Base-by-base conservation (phyloP, 805 yeast genomes). In the Lipomyces orientalis region DNA sequence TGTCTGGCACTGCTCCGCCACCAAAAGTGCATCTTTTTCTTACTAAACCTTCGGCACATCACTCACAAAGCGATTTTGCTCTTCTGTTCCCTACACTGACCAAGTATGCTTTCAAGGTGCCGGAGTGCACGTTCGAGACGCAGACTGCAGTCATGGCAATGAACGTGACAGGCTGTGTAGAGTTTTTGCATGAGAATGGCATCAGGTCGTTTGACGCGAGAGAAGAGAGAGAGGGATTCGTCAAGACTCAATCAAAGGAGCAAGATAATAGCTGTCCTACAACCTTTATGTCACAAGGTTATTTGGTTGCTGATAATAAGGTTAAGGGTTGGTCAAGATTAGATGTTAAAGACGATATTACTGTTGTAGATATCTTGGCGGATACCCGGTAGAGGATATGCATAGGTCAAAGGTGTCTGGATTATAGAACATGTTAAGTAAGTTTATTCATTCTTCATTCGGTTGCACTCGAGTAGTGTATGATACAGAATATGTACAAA, bases 1-100 rank as follows among this genome's bases (percentile, higher is more conserved):
- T 57, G 22, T 16, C 46, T 10, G 51, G 62, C 19, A 19, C 49
- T 43, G 25, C 61, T 16, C 64, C 64, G 4, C 67, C 64, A 19
- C 54, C 16, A 9, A 25, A 61, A 54, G 43, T 46, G 14, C 64
- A 58, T 34, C 55, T 71, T 25, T 71, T 68, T 34, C 59, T 68
- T 1, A 59, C 70, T 16, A 60, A 55, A 25, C 70, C 68, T 16
- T 68, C 74, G 1, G 71, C 67, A 34, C 74, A 72, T 51, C 74
- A 69, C 51, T 71, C 73, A 7, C 73, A 71, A 39, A 71, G 74
- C 35, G 74, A 72, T 57, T 64, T 72, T 37, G 69, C 68, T n/a
- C 62, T 69, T 16, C 62, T 72, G 25, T 72, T 71, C 64, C 74
- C 74, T 14, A 19, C 61, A 4, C 16, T 71, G 37, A 66, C 72